Base-by-base conservation (phyloP, 73 alveolate genomes). In the Paraurostyla sp. region DNA sequence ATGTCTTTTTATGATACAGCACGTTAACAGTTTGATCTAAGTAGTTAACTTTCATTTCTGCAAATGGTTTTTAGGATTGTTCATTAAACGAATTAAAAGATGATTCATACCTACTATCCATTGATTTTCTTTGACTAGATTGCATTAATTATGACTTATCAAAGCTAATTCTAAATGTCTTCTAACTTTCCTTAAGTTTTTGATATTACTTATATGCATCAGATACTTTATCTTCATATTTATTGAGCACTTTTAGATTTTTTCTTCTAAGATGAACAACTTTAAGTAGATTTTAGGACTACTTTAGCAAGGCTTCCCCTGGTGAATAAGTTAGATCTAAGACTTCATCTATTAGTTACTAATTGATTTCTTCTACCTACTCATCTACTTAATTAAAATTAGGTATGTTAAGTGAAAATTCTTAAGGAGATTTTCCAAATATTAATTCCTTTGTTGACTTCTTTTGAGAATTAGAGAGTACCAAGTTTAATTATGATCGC, bases 321-420 rank as follows among this genome's bases (percentile, higher is more conserved):
- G 82, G 82, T 36, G 82, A 65, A 40, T 65, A 65, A 18, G 82
- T 65, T 22, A 65, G 41, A 65, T 65, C 82, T 3, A 65, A 4
- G 41, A 65, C 41, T 40, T 65, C 56, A 29, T 59, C 32, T 20
- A n/a, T n/a, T n/a, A n/a, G n/a, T n/a, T n/a, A n/a, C n/a, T n/a
- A n/a, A n/a, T n/a, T n/a, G n/a, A n/a, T n/a, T n/a, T n/a, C n/a
- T n/a, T n/a, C n/a, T n/a, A n/a, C n/a, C n/a, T n/a, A n/a, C n/a
- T n/a, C n/a, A n/a, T n/a, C n/a, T n/a, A n/a, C n/a, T n/a, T n/a
- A n/a, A n/a, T n/a, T n/a, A n/a, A n/a, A n/a, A n/a, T n/a, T n/a
- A n/a, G n/a, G n/a, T n/a, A n/a, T n/a, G n/a, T n/a, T n/a, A n/a
- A n/a, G n/a, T n/a, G n/a, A n/a, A n/a, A n/a, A n/a, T n/a, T n/a